A percentile compares a stretch with the other conserved stretches of the same genome.
These are phyloP conservation scores for Cercospora nicotianae DNA, from an alignment of 2,329 filamentous ascomycete species.

Conservation along the genomic window DNA sequence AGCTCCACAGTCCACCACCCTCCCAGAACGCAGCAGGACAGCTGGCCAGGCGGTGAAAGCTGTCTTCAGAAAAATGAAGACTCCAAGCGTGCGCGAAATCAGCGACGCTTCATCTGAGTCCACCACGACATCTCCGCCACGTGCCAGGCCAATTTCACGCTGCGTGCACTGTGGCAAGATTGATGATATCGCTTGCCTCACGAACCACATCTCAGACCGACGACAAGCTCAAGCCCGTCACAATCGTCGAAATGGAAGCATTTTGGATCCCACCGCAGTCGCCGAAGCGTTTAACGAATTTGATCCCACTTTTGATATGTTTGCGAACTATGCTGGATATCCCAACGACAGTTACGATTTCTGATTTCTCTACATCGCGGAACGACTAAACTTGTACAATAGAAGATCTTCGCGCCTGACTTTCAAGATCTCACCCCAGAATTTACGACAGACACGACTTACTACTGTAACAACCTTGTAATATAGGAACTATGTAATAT, in stretches of 20 bases:
- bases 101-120: background rate
- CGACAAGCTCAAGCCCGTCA: background rate
- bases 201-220: conserved; percentile 1
- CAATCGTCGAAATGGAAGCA: background rate
- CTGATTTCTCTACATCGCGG: background rate
- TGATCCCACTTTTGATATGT: background rate
- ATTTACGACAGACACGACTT: background rate
- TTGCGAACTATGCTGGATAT: background rate
- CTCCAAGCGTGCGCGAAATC: background rate
- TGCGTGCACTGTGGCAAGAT: background rate
- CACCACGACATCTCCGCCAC: background rate
- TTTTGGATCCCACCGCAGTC: background rate
- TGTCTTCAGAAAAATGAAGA: background rate
- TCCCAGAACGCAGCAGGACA: background rate
- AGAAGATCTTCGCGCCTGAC: background rate
- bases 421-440: background rate
- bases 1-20: background rate
- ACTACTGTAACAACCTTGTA: background rate
- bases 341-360: background rate
- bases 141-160: background rate
- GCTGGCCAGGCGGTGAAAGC: background rate
- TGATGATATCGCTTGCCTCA: background rate
- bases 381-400: background rate
- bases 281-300: background rate
- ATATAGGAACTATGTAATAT: background rate